phyloP scores from a whole-genome alignment of 2,329 filamentous ascomycete genomes.

The Septoria linicola region DNA sequence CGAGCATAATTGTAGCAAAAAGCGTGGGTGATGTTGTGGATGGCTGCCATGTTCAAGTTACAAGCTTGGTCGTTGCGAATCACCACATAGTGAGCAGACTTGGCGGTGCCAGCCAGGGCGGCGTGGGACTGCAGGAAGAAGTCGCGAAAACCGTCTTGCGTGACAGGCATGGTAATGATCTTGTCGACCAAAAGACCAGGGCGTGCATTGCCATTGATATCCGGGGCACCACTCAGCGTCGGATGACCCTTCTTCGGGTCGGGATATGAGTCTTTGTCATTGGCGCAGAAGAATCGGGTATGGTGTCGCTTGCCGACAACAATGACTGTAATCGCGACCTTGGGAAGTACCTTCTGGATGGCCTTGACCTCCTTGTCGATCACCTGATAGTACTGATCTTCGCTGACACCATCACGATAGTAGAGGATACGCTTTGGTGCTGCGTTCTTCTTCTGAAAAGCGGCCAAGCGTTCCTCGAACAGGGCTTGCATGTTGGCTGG shows the following conservation, averaged over 20 bases:
- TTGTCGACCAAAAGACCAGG: conserved; percentile 38
- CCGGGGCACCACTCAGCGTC: not conserved
- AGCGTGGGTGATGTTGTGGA: conserved; percentile 33
- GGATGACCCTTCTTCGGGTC: not conserved
- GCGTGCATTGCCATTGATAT: conserved; percentile 19
- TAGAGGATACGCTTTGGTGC: conserved; percentile 37
- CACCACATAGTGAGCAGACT: conserved; percentile 38
- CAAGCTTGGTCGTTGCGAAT: conserved; percentile 28
- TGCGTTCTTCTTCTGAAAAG: conserved; percentile 30
- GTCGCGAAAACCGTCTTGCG: conserved; percentile 25
- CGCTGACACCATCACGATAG: conserved; percentile 42
- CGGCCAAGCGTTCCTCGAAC: conserved; percentile 31
- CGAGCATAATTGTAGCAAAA: conserved; percentile 40
- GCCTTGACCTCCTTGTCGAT: conserved; percentile 7
- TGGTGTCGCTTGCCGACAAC: conserved; percentile 45
- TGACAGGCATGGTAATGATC: conserved; percentile 28
- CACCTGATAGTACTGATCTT: conserved; percentile 33
- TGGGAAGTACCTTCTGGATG: conserved; percentile 10
- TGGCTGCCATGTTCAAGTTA: not conserved
- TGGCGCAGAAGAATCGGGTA: conserved; percentile 41
- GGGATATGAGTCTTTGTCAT: conserved; percentile 20
- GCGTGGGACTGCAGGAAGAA: conserved; percentile 41
- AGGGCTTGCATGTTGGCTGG: conserved; percentile 31
- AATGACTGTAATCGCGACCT: conserved; percentile 22
- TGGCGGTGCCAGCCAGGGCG: conserved; percentile 35